Evolutionary conservation across 2,329 filamentous ascomycete genomes (phyloP).

Genomic region (Botrytis paeoniae): DNA sequence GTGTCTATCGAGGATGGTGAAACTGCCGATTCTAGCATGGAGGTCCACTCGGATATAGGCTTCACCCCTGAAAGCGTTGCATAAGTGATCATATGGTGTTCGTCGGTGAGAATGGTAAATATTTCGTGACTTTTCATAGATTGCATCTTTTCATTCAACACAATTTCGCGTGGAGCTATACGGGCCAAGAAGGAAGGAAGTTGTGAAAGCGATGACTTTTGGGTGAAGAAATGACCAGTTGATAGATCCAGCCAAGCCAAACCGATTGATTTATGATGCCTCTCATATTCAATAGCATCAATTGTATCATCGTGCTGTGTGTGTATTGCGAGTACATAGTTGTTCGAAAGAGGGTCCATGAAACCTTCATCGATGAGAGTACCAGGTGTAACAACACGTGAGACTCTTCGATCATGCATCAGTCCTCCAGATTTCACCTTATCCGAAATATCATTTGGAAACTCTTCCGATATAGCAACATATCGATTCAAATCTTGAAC

Average conservation of each 20-base stretch:
- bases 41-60: slow-evolving; percentile 57
- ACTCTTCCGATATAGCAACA: slow-evolving; percentile 93
- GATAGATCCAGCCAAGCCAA: slow-evolving; percentile 94
- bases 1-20: slow-evolving; percentile 47
- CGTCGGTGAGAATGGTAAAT: slow-evolving; percentile 67
- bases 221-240: slow-evolving; percentile 90
- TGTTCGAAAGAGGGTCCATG: slow-evolving; percentile 90
- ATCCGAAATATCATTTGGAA: slow-evolving; percentile 67
- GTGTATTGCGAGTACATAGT: slow-evolving; percentile 83
- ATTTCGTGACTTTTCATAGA: slow-evolving; percentile 58
- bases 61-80: slow-evolving; percentile 46
- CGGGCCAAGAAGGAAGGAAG: slow-evolving; percentile 80
- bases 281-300: neutral
- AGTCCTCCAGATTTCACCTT: slow-evolving; percentile 73
- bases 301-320: slow-evolving; percentile 41
- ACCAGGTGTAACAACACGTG: slow-evolving; percentile 87
- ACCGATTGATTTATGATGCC: slow-evolving; percentile 53
- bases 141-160: slow-evolving; percentile 66
- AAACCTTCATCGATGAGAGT: slow-evolving; percentile 98
- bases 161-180: slow-evolving; percentile 78
- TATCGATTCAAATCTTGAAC: slow-evolving; percentile 88
- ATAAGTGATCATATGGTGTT: slow-evolving; percentile 74
- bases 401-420: slow-evolving; percentile 80
- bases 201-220: slow-evolving; percentile 65
- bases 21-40: slow-evolving; percentile 74